These are phyloP conservation scores for Tephrocybe sp. DNA, from an alignment of 768 basidiomycete genomes.

Conservation along the genomic window DNA sequence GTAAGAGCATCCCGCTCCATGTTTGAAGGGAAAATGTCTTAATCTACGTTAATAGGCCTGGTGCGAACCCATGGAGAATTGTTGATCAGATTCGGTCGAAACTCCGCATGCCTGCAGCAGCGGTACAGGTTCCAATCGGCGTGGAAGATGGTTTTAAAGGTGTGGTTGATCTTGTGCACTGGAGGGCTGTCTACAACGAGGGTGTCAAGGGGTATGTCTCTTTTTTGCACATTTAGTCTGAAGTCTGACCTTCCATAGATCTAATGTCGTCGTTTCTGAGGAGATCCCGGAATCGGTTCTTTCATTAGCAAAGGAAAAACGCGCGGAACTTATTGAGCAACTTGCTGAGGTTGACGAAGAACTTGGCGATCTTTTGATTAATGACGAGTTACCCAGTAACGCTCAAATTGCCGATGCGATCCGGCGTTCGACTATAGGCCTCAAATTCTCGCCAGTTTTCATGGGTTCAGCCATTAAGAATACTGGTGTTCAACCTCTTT, in stretches of 20 bases:
- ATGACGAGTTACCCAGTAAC: slow-evolving; percentile 73
- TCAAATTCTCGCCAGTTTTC: slow-evolving; percentile 96
- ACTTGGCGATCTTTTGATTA: slow-evolving; percentile 88
- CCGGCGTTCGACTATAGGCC: slow-evolving; percentile 80
- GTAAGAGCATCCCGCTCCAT: slow-evolving; percentile 30
- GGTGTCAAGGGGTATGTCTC: slow-evolving; percentile 84
- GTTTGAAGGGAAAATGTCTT: not conserved
- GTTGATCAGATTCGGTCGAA: slow-evolving; percentile 89
- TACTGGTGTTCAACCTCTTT: slow-evolving; percentile 87
- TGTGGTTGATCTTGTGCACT: slow-evolving; percentile 90
- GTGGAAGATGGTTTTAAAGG: slow-evolving; percentile 82
- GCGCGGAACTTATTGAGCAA: slow-evolving; percentile 88
- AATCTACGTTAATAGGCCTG: slow-evolving; percentile 58
- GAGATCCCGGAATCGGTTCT: slow-evolving; percentile 81
- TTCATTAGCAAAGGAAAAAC: slow-evolving; percentile 78
- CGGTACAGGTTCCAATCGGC: slow-evolving; percentile 96
- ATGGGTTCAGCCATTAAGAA: slow-evolving; percentile 97
- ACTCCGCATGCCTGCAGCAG: slow-evolving; percentile 88
- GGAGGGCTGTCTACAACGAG: slow-evolving; percentile 93
- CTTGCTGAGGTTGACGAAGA: slow-evolving; percentile 96
- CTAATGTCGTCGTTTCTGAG: slow-evolving; percentile 73
- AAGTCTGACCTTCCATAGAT: slow-evolving; percentile 38
- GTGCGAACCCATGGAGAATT: slow-evolving; percentile 96
- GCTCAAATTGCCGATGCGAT: slow-evolving; percentile 80
- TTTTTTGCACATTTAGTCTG: slow-evolving; percentile 1